Conservation (phyloP, 805 yeast species). For the Sugiyamaella smithiae region DNA sequence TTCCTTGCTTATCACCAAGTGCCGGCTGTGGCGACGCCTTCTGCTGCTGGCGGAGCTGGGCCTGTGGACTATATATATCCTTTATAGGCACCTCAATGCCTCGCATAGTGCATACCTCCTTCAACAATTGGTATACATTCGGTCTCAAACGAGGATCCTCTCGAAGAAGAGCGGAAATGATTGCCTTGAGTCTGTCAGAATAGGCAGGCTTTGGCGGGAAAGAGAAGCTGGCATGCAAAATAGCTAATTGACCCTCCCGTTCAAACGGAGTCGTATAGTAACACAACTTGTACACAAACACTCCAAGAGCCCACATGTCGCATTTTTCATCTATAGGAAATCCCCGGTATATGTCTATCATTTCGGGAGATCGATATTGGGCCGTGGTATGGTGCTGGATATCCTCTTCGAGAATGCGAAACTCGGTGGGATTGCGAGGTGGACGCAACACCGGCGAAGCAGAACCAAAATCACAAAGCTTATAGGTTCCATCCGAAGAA, state of each 20-base stretch:
- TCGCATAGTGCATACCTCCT: conserved; percentile 59
- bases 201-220: conserved; percentile 69
- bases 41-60: not conserved
- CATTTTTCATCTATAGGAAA: conserved; percentile 86
- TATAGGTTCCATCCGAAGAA: conserved; percentile 61
- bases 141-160: conserved; percentile 84
- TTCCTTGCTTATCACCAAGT: not conserved
- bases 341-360: conserved; percentile 84
- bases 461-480: conserved; percentile 92
- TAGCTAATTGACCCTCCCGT: conserved; percentile 75
- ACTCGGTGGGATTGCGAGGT: conserved; percentile 71
- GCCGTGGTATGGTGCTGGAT: conserved; percentile 90
- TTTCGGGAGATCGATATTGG: conserved; percentile 93
- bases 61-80: conserved; percentile 27
- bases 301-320: conserved; percentile 97
- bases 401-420: conserved; percentile 76
- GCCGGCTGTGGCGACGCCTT: not conserved
- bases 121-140: conserved; percentile 74
- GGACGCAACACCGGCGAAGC: conserved; percentile 68
- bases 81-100: conserved; percentile 51
- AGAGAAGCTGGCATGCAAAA: conserved; percentile 75
- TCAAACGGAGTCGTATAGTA: conserved; percentile 96
- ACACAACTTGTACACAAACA: conserved; percentile 83
- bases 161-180: conserved; percentile 75
- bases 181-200: conserved; percentile 67